These are phyloP conservation scores for Plasmodiophora brassicae DNA, from an alignment of 208 protist genomes.

Conservation along the genomic window DNA sequence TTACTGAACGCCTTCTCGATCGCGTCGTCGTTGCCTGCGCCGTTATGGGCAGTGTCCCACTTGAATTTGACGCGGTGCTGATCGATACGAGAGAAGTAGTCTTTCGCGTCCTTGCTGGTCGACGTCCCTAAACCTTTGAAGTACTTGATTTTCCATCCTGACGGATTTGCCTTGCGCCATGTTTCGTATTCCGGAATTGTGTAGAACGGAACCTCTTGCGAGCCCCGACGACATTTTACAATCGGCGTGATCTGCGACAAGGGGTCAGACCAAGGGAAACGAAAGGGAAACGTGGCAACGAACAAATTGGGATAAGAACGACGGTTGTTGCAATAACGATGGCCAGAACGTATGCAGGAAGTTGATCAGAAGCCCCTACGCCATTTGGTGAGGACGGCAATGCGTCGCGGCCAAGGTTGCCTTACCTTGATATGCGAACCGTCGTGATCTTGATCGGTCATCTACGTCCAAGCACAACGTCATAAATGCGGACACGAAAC, in stretches of 20 bases:
- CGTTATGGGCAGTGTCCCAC: conserved; percentile 68
- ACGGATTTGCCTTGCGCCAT: conserved; percentile 67
- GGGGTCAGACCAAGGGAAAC: too few species aligned
- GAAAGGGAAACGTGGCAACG: too few species aligned
- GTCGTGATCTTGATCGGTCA: conserved; percentile 88
- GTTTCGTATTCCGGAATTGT: conserved; percentile 96
- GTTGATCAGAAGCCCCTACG: conserved; percentile 98
- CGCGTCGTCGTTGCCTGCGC: conserved; percentile 63
- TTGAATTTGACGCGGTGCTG: conserved; percentile 91
- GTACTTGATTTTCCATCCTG: conserved; percentile 86
- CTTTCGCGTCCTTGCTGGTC: conserved; percentile 87
- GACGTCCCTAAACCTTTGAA: conserved; percentile 84
- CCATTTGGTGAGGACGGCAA: neutral
- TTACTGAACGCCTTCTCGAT: conserved; percentile 99
- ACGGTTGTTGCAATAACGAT: conserved; percentile 75
- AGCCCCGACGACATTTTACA: too few species aligned
- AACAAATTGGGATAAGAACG: conserved; percentile 95
- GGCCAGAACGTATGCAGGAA: conserved; percentile 99
- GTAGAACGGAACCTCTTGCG: conserved; percentile 86
- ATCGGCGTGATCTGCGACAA: too few species aligned
- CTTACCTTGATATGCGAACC: conserved; percentile 99
- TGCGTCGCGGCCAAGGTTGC: neutral
- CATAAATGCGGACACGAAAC: neutral
- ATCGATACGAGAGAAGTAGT: conserved; percentile 97
- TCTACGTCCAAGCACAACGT: neutral